Base-by-base conservation (phyloP, 148 eudicot species). In the Silene conica region DNA sequence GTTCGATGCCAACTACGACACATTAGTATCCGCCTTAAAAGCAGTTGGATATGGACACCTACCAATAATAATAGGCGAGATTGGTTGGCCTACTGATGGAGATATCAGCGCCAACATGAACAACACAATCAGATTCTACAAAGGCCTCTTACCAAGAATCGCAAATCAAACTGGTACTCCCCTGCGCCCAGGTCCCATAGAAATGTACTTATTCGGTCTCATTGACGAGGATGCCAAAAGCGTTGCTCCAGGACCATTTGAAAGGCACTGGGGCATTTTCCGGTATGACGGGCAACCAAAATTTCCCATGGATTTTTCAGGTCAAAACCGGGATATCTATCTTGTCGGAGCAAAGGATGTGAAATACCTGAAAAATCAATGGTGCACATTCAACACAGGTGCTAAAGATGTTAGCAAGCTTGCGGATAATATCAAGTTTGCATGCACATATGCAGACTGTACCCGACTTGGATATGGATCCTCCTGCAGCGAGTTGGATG, bases 1-100 rank as follows among this genome's bases (percentile, higher is more conserved):
- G 14, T 94, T 94, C 20, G 97, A 94, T 73, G 98, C 98, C 71
- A 94, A 91, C 69, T 87, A 84, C 43, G 98, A 94, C 82, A 94
- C 98, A 0, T 75, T 89, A 76, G 91, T 88, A 20, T 84, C 97
- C 0, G 84, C 98, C 25, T 69, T 94, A 59, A 87, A 73, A 55
- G 86, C 86, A 0, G 82, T 69, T 0, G 97, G 97, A 0, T 82
- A 34, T 21, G 85, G 87, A 3, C 75, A 85, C 70, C 74, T 91
- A 73, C 63, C 89, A 0, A 85, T 94, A 12, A 69, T 94, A 5
- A 88, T 94, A 1, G 98, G 98, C 11, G 98, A 94, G 78, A 89
- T 94, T 4, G 98, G 98, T 3, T 94, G 98, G 98, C 98, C 98
- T 0, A 94, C 98, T 0, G 88, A 91, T 18, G 98, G 98, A 14